These are phyloP conservation scores for Dorcoceras hygrometricum DNA, from an alignment of 257 asterid species.

Conservation along the genomic window DNA sequence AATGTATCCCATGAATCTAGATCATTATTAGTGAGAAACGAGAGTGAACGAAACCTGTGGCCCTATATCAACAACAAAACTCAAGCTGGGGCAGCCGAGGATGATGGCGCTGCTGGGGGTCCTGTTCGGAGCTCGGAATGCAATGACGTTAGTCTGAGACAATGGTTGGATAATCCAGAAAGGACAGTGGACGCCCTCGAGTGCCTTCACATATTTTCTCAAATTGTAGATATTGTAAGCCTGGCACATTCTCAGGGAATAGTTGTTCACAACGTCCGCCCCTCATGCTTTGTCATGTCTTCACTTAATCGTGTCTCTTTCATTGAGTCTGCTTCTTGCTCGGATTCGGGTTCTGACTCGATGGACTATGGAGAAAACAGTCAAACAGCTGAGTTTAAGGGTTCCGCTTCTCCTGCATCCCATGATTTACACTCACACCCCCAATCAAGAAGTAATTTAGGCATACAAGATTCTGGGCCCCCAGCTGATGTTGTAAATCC, in stretches of 20 bases:
- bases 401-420: slow-evolving; percentile 33
- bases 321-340: slow-evolving; percentile 85
- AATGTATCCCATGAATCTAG: slow-evolving; percentile 56
- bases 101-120: slow-evolving; percentile 23
- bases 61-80: slow-evolving; percentile 29
- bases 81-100: slow-evolving; percentile 34
- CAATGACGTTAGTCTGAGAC: slow-evolving; percentile 70
- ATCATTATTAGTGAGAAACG: slow-evolving; percentile 41
- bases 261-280: slow-evolving; percentile 74
- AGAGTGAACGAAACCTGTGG: slow-evolving; percentile 39
- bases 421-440: slow-evolving; percentile 17
- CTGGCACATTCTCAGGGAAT: slow-evolving; percentile 84
- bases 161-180: slow-evolving; percentile 86
- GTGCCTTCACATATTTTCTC: slow-evolving; percentile 86
- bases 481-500: slow-evolving; percentile 28
- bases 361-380: slow-evolving; percentile 48
- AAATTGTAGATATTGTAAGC: slow-evolving; percentile 75
- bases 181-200: slow-evolving; percentile 74
- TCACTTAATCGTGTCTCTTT: slow-evolving; percentile 73
- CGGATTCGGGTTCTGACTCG: slow-evolving; percentile 70
- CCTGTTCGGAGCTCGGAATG: slow-evolving; percentile 36
- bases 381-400: slow-evolving; percentile 47
- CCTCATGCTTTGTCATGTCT: slow-evolving; percentile 90
- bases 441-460: slow-evolving; percentile 22
- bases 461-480: slow-evolving; percentile 23